These are phyloP conservation scores for Phytophthora fragariaefolia DNA, from an alignment of 352 stramenopile genomes.

Conservation along the genomic window DNA sequence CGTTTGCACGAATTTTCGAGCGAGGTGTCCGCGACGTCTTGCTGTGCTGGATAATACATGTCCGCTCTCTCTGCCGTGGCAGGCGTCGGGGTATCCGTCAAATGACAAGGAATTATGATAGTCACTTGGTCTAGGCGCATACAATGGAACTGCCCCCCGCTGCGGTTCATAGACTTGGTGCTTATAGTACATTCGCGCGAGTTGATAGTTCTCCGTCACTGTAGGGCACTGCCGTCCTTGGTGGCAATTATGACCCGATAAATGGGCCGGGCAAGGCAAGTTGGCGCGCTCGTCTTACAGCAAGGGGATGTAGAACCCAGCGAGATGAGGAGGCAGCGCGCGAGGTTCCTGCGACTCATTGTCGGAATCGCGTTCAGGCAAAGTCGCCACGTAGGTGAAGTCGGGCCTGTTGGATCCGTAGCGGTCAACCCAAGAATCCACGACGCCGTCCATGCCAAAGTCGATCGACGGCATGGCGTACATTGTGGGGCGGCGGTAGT, in stretches of 20 bases:
- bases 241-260: slow-evolving; percentile 1
- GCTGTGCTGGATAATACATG: background rate
- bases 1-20: background rate
- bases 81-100: slow-evolving; percentile 3
- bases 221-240: slow-evolving; percentile 6
- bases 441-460: slow-evolving; percentile 14
- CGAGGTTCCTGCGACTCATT: slow-evolving; percentile 8
- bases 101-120: background rate
- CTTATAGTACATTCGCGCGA: slow-evolving; percentile 19
- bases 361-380: slow-evolving; percentile 14
- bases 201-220: background rate
- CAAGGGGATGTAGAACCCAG: slow-evolving; percentile 41
- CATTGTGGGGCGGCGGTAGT: slow-evolving; percentile 37
- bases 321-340: background rate
- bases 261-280: background rate
- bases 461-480: slow-evolving; percentile 40
- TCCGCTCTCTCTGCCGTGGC: slow-evolving; percentile 10
- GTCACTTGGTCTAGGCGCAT: background rate
- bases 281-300: slow-evolving; percentile 16
- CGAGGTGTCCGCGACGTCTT: background rate
- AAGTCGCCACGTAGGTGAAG: slow-evolving; percentile 36
- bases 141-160: background rate
- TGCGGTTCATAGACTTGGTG: background rate
- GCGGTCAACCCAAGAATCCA: slow-evolving; percentile 37
- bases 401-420: slow-evolving; percentile 35